Conservation (phyloP, 2,329 filamentous ascomycete species). For the Calonectria leucothoes region DNA sequence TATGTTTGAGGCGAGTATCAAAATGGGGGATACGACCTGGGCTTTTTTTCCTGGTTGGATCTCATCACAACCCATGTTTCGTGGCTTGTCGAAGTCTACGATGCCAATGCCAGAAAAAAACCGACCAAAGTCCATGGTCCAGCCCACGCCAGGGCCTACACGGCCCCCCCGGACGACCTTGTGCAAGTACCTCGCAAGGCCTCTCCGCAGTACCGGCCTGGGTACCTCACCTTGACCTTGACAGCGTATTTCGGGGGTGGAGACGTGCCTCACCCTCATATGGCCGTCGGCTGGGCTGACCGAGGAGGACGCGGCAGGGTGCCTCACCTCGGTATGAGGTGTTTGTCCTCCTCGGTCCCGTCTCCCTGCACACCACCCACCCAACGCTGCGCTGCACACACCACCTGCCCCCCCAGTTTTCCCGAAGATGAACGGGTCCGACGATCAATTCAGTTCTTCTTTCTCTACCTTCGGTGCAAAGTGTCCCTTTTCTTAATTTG, state of each 20-base stretch:
- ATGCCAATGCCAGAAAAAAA: constrained; percentile 12
- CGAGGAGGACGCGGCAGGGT: not conserved
- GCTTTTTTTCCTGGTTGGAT: not conserved
- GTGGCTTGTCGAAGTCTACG: constrained; percentile 5
- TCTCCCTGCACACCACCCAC: not conserved
- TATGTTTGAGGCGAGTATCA: not conserved
- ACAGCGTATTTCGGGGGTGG: not conserved
- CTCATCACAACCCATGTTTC: constrained; percentile 8
- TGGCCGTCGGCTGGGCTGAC: not conserved
- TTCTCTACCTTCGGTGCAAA: not conserved
- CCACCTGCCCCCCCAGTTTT: not conserved
- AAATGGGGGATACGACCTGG: not conserved
- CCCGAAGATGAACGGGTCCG: not conserved
- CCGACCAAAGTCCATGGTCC: not conserved
- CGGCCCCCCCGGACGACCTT: not conserved
- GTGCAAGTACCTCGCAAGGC: constrained; percentile 5
- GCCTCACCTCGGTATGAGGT: constrained; percentile 19
- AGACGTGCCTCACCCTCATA: not conserved
- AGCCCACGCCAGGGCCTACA: no score
- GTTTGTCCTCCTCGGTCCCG: constrained; percentile 1
- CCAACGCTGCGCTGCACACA: not conserved
- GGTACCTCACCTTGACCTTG: constrained; percentile 25
- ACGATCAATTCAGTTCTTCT: not conserved
- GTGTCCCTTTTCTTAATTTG: not conserved
- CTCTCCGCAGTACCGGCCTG: constrained; percentile 22